Conservation (phyloP, 139 green algal species). For the Picochlorum sp. region DNA sequence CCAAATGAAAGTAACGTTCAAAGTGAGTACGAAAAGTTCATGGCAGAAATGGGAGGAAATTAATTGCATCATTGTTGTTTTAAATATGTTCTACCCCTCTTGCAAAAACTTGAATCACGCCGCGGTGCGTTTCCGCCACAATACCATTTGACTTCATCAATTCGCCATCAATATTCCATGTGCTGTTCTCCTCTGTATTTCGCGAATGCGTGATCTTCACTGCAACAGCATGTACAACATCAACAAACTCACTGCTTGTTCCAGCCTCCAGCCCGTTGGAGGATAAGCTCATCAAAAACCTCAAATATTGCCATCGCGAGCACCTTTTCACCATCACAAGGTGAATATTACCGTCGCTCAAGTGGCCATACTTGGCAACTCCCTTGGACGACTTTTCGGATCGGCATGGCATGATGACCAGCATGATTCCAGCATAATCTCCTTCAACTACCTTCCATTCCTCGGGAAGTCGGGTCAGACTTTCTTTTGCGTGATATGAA, state of each 20-base stretch:
- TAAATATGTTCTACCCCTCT: constrained; percentile 39
- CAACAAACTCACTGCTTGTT: constrained; percentile 27
- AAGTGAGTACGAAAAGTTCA: constrained; percentile 46
- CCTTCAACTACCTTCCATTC: constrained; percentile 32
- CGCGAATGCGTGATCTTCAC: constrained; percentile 13
- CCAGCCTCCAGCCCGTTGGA: constrained; percentile 7
- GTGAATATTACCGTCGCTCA: constrained; percentile 63
- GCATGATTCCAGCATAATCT: constrained; percentile 59
- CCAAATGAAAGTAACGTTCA: constrained; percentile 18
- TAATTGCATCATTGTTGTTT: background rate
- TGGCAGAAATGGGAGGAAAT: constrained; percentile 31
- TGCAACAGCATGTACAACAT: constrained; percentile 37
- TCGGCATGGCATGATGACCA: constrained; percentile 61
- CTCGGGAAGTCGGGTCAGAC: background rate
- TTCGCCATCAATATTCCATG: constrained; percentile 78
- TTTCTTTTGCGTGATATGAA: background rate
- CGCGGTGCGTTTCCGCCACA: constrained; percentile 27
- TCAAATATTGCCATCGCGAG: constrained; percentile 50
- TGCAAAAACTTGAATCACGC: constrained; percentile 63
- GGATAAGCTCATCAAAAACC: constrained; percentile 41
- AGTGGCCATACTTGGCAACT: constrained; percentile 53
- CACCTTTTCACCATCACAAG: constrained; percentile 59
- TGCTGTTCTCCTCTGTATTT: constrained; percentile 16
- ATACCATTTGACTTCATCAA: constrained; percentile 30
- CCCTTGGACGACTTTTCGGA: constrained; percentile 58